A percentile compares a stretch with the other conserved stretches of the same genome.
These are phyloP conservation scores for Geranium rotundifolium DNA, from an alignment of 345 rosid species.

Conservation along the genomic window DNA sequence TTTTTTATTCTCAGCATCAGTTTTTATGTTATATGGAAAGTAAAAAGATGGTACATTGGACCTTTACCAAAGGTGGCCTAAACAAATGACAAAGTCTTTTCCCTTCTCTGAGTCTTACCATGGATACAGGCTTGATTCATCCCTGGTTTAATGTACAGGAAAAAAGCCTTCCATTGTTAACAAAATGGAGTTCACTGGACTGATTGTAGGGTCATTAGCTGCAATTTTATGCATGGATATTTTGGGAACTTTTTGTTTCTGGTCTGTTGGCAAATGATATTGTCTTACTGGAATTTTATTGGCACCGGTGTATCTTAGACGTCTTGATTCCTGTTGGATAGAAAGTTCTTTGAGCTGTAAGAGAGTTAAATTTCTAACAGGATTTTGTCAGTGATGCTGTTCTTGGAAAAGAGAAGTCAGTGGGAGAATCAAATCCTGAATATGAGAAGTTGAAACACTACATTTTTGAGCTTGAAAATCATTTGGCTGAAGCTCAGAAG, in stretches of 20 bases:
- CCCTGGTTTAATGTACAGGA: too few species aligned
- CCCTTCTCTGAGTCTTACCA: neutral
- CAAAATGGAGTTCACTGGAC: too few species aligned
- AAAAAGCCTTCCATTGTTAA: too few species aligned
- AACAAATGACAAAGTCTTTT: neutral
- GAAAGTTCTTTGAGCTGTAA: neutral
- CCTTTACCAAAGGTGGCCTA: neutral
- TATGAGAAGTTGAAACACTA: slow-evolving; percentile 90
- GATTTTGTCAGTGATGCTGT: slow-evolving; percentile 94
- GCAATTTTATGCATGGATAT: neutral
- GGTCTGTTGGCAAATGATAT: neutral
- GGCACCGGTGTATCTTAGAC: neutral
- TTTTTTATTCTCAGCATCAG: neutral
- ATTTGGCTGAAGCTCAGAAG: slow-evolving; percentile 89
- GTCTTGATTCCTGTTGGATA: neutral
- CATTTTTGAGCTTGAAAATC: slow-evolving; percentile 90
- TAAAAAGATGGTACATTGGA: neutral
- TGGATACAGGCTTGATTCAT: too few species aligned
- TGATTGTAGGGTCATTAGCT: too few species aligned
- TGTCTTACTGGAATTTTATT: neutral
- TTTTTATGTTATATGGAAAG: neutral
- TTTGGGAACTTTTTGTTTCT: neutral
- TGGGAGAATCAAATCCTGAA: slow-evolving; percentile 86
- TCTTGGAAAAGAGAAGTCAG: slow-evolving; percentile 96
- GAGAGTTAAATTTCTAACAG: slow-evolving; percentile 23